These are phyloP conservation scores for Talaromyces sp. DNA, from an alignment of 2,329 filamentous ascomycete genomes.

Conservation along the genomic window DNA sequence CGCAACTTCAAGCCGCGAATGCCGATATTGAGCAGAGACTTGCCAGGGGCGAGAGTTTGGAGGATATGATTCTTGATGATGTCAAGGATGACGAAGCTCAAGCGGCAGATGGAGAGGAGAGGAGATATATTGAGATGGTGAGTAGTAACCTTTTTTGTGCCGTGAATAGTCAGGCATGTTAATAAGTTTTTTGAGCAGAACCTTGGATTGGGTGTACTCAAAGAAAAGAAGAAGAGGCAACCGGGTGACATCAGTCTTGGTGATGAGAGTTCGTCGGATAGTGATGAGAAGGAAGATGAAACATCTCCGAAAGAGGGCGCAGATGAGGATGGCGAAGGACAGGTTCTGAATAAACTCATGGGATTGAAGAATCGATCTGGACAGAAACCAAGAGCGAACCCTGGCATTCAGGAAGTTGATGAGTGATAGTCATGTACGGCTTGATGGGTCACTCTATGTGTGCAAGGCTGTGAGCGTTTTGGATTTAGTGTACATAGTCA, in stretches of 20 bases:
- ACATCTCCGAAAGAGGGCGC: constrained; percentile 15
- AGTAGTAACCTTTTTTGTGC: constrained; percentile 4
- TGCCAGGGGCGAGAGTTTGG: constrained; percentile 28
- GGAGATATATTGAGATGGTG: constrained; percentile 45
- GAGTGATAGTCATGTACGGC: constrained; percentile 15
- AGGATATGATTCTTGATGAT: constrained; percentile 34
- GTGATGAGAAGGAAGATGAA: constrained; percentile 20
- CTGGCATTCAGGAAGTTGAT: constrained; percentile 37
- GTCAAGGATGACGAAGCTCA: constrained; percentile 18
- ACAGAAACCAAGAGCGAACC: constrained; percentile 31
- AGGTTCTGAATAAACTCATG: constrained; percentile 38
- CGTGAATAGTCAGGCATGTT: background rate
- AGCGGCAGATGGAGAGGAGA: constrained; percentile 19
- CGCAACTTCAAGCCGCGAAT: constrained; percentile 43
- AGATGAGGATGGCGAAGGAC: constrained; percentile 22
- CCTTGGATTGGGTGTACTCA: constrained; percentile 44
- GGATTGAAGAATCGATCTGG: constrained; percentile 27
- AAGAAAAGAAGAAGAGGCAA: constrained; percentile 28
- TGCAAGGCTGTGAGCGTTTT: background rate
- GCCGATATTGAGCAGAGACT: constrained; percentile 39
- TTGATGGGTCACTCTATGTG: background rate
- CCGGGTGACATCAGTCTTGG: constrained; percentile 10
- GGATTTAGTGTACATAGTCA: background rate
- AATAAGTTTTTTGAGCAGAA: constrained; percentile 27
- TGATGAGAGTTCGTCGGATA: background rate